Evolutionary conservation across 139 green algal genomes (phyloP).

Genomic region (Pleodorina starrii): DNA sequence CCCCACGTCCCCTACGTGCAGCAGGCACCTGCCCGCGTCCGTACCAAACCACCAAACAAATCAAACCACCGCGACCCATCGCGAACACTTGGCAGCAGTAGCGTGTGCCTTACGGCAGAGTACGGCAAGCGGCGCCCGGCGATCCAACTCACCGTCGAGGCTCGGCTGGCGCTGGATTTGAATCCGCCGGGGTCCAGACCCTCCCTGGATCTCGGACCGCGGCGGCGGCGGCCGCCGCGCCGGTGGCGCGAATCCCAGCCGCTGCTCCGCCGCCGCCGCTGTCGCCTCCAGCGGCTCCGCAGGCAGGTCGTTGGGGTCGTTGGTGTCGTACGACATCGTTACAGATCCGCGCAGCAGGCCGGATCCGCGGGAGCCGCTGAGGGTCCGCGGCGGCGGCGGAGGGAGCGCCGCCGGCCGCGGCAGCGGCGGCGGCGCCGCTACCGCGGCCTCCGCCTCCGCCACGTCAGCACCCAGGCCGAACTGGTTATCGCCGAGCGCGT

Average conservation of each 20-base stretch:
- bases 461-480: constrained; percentile 33
- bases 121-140: too few species aligned
- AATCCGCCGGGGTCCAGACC: not conserved
- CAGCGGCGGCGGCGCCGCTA: not conserved
- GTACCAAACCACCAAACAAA: too few species aligned
- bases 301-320: constrained; percentile 18
- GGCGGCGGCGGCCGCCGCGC: not conserved
- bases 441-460: constrained; percentile 1
- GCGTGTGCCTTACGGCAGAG: not conserved
- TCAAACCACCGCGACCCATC: too few species aligned
- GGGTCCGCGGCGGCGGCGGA: not conserved
- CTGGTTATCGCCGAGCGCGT: not conserved
- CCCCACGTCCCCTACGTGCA: too few species aligned
- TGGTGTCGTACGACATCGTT: not conserved
- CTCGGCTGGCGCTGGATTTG: not conserved
- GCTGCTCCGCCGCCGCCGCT: constrained; percentile 15
- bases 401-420: not conserved
- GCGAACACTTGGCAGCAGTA: too few species aligned
- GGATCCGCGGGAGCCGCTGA: not conserved
- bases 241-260: constrained; percentile 32
- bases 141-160: constrained; percentile 22
- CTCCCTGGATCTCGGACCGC: not conserved
- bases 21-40: too few species aligned
- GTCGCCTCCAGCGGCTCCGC: constrained; percentile 40
- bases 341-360: not conserved